Evolutionary conservation across 2,329 filamentous ascomycete species (phyloP), one percentile per base, ranked within the genome.

Genomic region (Monosporascus sp.): DNA sequence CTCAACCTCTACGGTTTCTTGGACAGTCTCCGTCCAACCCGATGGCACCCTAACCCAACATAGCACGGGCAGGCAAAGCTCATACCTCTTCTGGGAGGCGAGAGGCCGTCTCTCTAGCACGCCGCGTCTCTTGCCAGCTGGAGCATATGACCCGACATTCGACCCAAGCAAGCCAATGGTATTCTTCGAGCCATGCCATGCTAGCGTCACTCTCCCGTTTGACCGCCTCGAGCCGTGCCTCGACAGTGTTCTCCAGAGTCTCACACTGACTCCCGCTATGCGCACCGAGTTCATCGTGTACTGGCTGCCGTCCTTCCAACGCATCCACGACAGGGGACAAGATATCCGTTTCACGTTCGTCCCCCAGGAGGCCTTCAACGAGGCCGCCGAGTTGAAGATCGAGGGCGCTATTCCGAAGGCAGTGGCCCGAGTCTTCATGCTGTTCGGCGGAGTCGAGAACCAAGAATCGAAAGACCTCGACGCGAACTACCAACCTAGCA

Each of bases 261-360:
- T 57, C 3, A 41, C 31, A 11, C 48, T 60, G n/a, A 55, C 50
- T 6, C 27, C 52, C 2, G 50, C 50, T 3, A 60, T 60, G 58
- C 48, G 52, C 5, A 53, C 56, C 36, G 55, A 56, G 11, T 59
- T 60, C 48, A 50, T 56, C 22, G 44, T 57, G 1, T 49, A 52
- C 46, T 60, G 57, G 58, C 37, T 56, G 3, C 57, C 53, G 14
- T 39, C 52, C 15, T 54, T 58, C 15, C 43, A 36, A n/a, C 25
- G 38, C 2, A 49, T 54, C 31, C 51, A 53, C n/a, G 27, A 49
- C 11, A 18, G 41, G 4, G 43, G 48, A 4, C 43, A 48, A 2
- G 37, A 50, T 6, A 51, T 59, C 24, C 46, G 35, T 7, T 52
- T 60, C 24, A 45, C 49, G 2, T 57, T 57, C 15, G 36, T 50